Conservation (phyloP, 164 flowering plant species). For the Nymphaea colorata region DNA sequence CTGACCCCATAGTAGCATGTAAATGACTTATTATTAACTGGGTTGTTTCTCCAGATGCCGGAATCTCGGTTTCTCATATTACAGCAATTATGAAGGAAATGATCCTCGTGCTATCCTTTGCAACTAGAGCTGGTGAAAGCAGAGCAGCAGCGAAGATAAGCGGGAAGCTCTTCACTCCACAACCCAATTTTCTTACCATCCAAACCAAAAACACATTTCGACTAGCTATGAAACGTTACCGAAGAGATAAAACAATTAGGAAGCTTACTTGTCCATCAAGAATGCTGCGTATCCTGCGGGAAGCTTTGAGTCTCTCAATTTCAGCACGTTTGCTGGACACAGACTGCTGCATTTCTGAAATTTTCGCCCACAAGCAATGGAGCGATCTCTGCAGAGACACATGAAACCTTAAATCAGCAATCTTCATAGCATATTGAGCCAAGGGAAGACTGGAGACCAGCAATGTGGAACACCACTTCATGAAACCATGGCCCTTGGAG, state of each 20-base stretch:
- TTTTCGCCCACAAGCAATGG: slow-evolving; percentile 27
- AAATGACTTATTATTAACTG: background rate
- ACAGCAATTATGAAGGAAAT: background rate
- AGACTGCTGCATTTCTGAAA: slow-evolving; percentile 40
- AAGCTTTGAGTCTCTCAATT: slow-evolving; percentile 31
- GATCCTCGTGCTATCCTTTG: background rate
- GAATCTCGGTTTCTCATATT: background rate
- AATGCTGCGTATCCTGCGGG: slow-evolving; percentile 22
- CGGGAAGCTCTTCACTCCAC: background rate
- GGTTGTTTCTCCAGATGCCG: background rate
- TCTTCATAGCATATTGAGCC: background rate
- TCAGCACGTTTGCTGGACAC: slow-evolving; percentile 43
- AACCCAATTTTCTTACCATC: background rate
- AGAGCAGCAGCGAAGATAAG: background rate
- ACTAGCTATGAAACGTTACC: slow-evolving; percentile 1
- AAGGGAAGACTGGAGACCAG: background rate
- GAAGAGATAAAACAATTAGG: background rate
- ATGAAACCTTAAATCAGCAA: background rate
- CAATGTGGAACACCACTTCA: too few species aligned
- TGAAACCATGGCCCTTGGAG: too few species aligned
- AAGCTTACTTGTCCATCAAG: slow-evolving; percentile 57
- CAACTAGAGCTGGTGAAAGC: background rate
- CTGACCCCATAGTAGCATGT: background rate
- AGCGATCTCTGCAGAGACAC: slow-evolving; percentile 29
- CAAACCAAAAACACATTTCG: background rate